Conservation (phyloP, 2,329 filamentous ascomycete species). For the Xylariaceae sp. region DNA sequence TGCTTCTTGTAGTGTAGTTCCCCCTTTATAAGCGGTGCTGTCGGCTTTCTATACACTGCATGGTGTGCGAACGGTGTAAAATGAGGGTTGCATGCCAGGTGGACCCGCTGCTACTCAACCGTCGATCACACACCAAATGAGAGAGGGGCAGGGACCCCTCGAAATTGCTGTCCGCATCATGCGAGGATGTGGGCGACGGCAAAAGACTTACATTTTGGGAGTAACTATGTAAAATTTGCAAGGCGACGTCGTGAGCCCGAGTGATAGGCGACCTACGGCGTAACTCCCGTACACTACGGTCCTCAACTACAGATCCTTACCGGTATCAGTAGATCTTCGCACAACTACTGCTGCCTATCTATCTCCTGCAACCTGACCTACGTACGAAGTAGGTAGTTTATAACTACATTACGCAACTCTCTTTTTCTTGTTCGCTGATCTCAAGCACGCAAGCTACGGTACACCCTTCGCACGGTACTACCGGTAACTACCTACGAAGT, state of each 20-base stretch:
- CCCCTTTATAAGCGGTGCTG: no score
- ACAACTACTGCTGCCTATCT: neutral
- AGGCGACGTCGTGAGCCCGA: no score
- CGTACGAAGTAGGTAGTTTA: no score
- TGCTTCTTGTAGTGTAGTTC: no score
- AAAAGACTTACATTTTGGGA: conserved; percentile 1
- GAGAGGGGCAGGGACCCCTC: conserved; percentile 12
- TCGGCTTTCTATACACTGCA: no score
- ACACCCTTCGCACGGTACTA: no score
- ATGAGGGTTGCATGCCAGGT: conserved; percentile 17
- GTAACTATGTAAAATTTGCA: neutral
- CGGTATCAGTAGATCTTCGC: neutral
- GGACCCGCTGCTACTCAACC: conserved; percentile 12
- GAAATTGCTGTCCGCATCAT: conserved; percentile 19
- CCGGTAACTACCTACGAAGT: no score
- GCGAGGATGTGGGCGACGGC: conserved; percentile 2
- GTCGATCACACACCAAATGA: conserved; percentile 24
- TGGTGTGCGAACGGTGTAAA: conserved; percentile 3
- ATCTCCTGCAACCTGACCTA: no score
- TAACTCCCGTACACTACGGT: no score
- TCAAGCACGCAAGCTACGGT: neutral
- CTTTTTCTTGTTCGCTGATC: neutral
- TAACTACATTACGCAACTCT: neutral
- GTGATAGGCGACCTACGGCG: no score
- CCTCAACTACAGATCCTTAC: no score